Evolutionary conservation across 129 eudicot species (phyloP).

Genomic region (Artemisia argyi): DNA sequence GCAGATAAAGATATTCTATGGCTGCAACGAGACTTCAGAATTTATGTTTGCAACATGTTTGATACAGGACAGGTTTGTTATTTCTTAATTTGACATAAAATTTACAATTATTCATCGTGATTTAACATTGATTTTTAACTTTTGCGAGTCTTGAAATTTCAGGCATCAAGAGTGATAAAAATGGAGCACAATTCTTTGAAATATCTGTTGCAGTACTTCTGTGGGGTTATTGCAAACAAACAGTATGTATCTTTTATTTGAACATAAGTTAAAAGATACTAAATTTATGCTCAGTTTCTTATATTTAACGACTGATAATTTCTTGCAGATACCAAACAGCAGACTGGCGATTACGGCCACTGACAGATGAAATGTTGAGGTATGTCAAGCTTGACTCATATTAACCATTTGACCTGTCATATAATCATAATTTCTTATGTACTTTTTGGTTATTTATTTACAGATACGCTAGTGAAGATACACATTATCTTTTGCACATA

Average conservation of each 20-base stretch:
- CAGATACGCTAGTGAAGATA: constrained; percentile 88
- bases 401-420: neutral
- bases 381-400: constrained; percentile 15
- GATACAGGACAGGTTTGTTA: constrained; percentile 89
- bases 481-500: constrained; percentile 74
- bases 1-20: constrained; percentile 33
- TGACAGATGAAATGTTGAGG: constrained; percentile 76
- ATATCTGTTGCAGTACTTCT: constrained; percentile 62
- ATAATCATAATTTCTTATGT: neutral
- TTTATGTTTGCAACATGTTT: constrained; percentile 66
- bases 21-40: constrained; percentile 94
- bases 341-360: constrained; percentile 87
- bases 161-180: constrained; percentile 80
- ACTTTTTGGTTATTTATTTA: constrained; percentile 7
- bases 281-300: neutral
- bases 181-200: constrained; percentile 76
- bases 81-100: neutral
- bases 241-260: constrained; percentile 47
- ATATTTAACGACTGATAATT: too few relatives aligned
- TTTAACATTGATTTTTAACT: neutral
- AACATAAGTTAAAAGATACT: neutral
- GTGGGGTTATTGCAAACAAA: constrained; percentile 79
- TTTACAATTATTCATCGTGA: neutral
- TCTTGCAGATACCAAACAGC: constrained; percentile 88
- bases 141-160: neutral